phyloP scores from a whole-genome alignment of 176 grass and related monocot genomes.

The Oryza coarctata region DNA sequence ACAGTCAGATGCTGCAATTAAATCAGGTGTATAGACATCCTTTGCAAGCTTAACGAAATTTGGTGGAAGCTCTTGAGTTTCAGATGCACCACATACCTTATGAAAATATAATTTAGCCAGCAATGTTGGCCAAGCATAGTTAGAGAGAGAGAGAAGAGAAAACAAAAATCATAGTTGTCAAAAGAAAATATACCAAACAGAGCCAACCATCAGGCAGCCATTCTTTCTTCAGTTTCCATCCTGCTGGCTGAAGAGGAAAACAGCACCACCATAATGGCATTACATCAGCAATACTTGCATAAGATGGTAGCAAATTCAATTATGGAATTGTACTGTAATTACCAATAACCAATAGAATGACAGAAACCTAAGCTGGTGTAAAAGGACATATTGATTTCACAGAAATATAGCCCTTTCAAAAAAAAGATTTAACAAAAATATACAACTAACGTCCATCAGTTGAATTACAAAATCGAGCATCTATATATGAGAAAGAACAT shows the following conservation, averaged over 20 bases:
- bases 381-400: neutral
- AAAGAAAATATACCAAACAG: constrained; percentile 71
- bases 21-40: constrained; percentile 94
- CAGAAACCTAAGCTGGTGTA: neutral
- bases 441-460: neutral
- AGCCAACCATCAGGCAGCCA: constrained; percentile 91
- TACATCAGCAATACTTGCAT: neutral
- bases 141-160: neutral
- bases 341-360: neutral
- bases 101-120: constrained; percentile 25
- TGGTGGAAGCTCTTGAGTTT: constrained; percentile 79
- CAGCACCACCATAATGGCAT: neutral
- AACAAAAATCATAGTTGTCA: constrained; percentile 8
- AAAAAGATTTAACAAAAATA: neutral
- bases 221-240: constrained; percentile 92
- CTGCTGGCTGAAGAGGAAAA: constrained; percentile 67
- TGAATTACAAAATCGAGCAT: neutral
- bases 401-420: neutral
- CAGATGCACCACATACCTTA: constrained; percentile 94
- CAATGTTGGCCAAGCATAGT: constrained; percentile 6
- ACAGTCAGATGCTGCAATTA: constrained; percentile 95
- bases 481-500: neutral
- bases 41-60: constrained; percentile 96
- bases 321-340: neutral
- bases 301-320: neutral